Percentiles rank a stretch among this genome's conserved stretches.
Evolutionary conservation across 805 yeast species (phyloP).

Genomic region (Hanseniaspora hatyaiensis): DNA sequence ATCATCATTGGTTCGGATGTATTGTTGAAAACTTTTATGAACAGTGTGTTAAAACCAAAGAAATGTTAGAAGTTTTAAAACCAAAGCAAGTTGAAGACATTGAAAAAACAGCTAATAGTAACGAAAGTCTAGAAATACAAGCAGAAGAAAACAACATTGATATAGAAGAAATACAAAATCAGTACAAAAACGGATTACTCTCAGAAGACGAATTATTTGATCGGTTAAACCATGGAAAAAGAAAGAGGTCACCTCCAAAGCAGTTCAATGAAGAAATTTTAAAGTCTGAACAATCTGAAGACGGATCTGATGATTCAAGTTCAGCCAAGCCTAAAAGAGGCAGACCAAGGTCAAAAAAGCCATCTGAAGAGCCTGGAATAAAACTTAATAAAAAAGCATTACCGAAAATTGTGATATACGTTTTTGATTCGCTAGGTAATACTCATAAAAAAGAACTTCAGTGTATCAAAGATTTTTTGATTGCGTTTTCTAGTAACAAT

Average conservation of each 20-base stretch:
- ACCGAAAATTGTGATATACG: conserved; percentile 34
- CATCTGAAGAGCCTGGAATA: too few species aligned
- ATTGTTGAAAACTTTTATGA: conserved; percentile 45
- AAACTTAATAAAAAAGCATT: not conserved
- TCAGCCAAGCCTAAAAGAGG: not conserved
- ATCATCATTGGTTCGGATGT: conserved; percentile 79
- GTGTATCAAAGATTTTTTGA: conserved; percentile 49
- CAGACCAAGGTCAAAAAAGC: not conserved
- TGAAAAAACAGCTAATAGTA: too few species aligned
- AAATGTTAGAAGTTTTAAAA: conserved; percentile 15
- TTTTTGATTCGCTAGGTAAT: conserved; percentile 67
- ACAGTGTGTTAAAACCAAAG: conserved; percentile 23
- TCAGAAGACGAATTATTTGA: not conserved
- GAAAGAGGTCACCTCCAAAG: not conserved
- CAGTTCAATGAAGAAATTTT: not conserved
- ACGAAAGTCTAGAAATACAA: too few species aligned
- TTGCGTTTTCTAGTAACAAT: conserved; percentile 59
- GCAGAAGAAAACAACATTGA: not conserved
- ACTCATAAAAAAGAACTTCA: conserved; percentile 39
- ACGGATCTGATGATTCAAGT: not conserved
- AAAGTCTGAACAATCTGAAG: too few species aligned
- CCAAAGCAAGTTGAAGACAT: conserved; percentile 10
- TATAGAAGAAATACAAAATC: not conserved
- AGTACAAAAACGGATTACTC: not conserved
- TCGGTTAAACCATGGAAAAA: not conserved